Evolutionary conservation across 192 early-diverging fungal genomes (phyloP).

Genomic region (Phycomyces blakesleeanus): DNA sequence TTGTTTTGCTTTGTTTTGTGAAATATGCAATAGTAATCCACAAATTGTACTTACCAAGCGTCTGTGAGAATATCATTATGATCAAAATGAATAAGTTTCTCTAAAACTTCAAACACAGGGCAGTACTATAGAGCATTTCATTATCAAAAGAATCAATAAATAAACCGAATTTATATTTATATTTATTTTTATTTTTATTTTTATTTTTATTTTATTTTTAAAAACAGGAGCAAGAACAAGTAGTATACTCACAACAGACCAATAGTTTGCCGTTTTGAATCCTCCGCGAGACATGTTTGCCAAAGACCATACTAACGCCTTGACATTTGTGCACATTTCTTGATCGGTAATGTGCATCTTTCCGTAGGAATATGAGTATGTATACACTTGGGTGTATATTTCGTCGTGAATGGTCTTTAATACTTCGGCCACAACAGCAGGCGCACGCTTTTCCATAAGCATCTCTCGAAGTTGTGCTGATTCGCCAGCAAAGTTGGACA

Average conservation of each 20-base stretch:
- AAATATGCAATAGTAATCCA: too few species aligned
- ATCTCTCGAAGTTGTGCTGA: conserved; percentile 22
- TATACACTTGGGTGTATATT: neutral
- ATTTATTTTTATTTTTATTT: too few species aligned
- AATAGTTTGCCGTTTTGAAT: conserved; percentile 24
- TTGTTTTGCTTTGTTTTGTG: too few species aligned
- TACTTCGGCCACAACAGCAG: conserved; percentile 12
- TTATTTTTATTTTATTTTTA: too few species aligned
- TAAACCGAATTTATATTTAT: too few species aligned
- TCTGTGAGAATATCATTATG: conserved; percentile 23
- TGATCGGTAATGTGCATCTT: neutral
- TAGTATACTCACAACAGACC: conserved; percentile 12
- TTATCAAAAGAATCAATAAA: too few species aligned
- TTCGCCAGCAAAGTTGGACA: conserved; percentile 39
- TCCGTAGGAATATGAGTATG: neutral
- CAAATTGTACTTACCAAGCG: neutral
- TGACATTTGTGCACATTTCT: conserved; percentile 17
- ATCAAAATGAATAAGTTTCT: conserved; percentile 16
- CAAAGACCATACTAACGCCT: conserved; percentile 29
- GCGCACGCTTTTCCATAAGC: conserved; percentile 15
- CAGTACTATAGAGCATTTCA: conserved; percentile 20
- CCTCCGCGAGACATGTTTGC: conserved; percentile 40
- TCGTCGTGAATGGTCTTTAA: conserved; percentile 10
- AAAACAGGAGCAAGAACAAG: too few species aligned
- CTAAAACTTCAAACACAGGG: conserved; percentile 24